Evolutionary conservation across 2,329 filamentous ascomycete genomes (phyloP), one percentile per base, ranked within the genome.

Genomic region (Lojkania enalia): DNA sequence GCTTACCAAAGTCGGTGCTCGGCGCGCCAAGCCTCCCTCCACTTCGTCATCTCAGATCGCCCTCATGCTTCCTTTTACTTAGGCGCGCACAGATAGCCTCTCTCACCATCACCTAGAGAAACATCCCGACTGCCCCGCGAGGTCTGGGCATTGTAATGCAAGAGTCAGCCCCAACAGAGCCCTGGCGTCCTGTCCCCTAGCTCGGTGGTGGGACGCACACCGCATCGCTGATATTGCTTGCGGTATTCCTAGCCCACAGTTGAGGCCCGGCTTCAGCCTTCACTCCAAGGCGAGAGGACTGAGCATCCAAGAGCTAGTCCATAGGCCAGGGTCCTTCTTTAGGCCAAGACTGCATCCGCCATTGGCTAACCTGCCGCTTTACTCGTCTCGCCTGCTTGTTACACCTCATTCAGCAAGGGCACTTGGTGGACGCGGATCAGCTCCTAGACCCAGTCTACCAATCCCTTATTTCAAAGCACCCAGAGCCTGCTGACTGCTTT

Each of bases 191-290:
- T 12, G 20, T 37, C 29, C 21, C 39, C 36, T 35, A 18, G 25
- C 18, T 36, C 23, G 7, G 23, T n/a, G 23, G 23, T 27, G 7
- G 23, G 7, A 27, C 23, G 23, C 23, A 27, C 23, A n/a, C 23
- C 7, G 23, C 23, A 33, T 16, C n/a, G n/a, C n/a, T n/a, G n/a
- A 18, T 35, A 40, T 49, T 36, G 42, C 41, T 31, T 42, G 40
- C 39, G 43, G 40, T 32, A 41, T 12, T 27, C 18, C 21, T 38
- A 27, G 46, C 49, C 42, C 42, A 50, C 20, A 19, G 21, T 30
- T 44, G 46, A 46, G 30, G 46, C 50, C 42, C 39, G 39, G 30
- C 42, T 44, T 39, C 46, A 52, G 46, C 39, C 38, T 19, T 41
- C 29, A 32, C 29, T 42, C 23, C 19, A 39, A 39, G 40, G 32